These are phyloP conservation scores for Kurtzmaniella cleridarum DNA, from an alignment of 805 yeast species.

Conservation along the genomic window DNA sequence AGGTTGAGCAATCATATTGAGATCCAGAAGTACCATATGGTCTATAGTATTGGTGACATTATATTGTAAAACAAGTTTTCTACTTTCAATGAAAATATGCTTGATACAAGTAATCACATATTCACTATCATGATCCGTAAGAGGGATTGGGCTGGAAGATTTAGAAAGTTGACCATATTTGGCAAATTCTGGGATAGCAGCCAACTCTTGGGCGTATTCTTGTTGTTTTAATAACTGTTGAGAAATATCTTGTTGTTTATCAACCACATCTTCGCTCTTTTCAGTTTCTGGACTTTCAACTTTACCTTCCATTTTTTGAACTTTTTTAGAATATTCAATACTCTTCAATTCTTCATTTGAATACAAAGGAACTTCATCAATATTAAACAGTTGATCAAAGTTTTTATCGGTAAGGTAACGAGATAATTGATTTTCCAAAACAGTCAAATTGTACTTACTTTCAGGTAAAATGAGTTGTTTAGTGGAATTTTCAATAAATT, in stretches of 20 bases:
- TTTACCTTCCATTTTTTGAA: conserved; percentile 29
- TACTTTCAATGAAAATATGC: conserved; percentile 66
- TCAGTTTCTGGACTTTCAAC: conserved; percentile 13
- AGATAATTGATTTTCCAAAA: conserved; percentile 73
- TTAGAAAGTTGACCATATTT: conserved; percentile 71
- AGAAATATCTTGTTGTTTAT: conserved; percentile 12
- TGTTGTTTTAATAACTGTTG: conserved; percentile 44
- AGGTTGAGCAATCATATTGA: conserved; percentile 63
- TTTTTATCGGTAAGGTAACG: conserved; percentile 58
- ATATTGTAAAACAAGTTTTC: conserved; percentile 73
- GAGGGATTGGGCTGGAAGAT: conserved; percentile 57
- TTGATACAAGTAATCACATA: conserved; percentile 81
- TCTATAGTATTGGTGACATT: conserved; percentile 79
- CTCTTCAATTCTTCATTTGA: conserved; percentile 67
- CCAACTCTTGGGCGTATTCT: conserved; percentile 64
- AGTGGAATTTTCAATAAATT: conserved; percentile 43
- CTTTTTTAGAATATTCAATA: conserved; percentile 52
- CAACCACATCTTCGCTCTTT: conserved; percentile 15
- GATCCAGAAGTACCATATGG: conserved; percentile 71
- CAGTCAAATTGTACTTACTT: conserved; percentile 63
- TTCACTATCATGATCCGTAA: conserved; percentile 92
- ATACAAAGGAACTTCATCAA: conserved; percentile 57
- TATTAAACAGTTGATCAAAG: conserved; percentile 62
- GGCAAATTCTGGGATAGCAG: conserved; percentile 66
- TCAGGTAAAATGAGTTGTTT: conserved; percentile 57